Evolutionary conservation across 176 grass and related monocot species (phyloP), one percentile per base, ranked within the genome.

Genomic region (Elymus sibiricus): DNA sequence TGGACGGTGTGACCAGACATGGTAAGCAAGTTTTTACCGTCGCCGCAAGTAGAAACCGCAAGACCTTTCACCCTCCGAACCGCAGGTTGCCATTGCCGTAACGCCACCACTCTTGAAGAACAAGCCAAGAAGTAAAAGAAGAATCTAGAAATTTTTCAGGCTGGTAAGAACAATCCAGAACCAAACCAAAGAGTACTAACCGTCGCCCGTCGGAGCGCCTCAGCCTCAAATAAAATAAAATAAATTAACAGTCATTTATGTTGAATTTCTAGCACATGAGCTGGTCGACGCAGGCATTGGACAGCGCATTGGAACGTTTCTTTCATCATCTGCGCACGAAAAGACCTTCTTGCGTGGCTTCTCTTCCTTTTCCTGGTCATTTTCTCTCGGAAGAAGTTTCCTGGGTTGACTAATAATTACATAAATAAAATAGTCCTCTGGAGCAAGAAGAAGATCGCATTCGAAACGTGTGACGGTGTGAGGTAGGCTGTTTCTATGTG

Each of bases 251-350:
- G 24, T 24, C 56, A n/a, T 82, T 51, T 56, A 44, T 0, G 53
- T 12, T 78, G 39, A 78, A 59, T 12, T 37, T 11, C 0, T 7
- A 34, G 8, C 27, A 14, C 39, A 32, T 71, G 55, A 84, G 74
- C 19, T 58, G 56, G 63, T 5, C 40, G 21, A 9, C 38, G 51
- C 9, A 16, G 37, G 46, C 64, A n/a, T 19, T 53, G 49, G 2
- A 53, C 49, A 15, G 11, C 26, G 46, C 64, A 31, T 43, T 9
- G 31, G 25, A 29, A 80, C 26, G 87, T 89, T 76, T 67, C 87
- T 89, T 89, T 89, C 87, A 56, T 76, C 77, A 81, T 61, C 6
- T 1, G 32, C 60, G 61, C 82, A 85, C 53, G 88, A 49, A 81
- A 81, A 76, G 22, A 10, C 70, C 69, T 44, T 25, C 0, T 7